Evolutionary conservation across 495 filamentous ascomycete species (phyloP).

Genomic region (Bryoglossum gracile): DNA sequence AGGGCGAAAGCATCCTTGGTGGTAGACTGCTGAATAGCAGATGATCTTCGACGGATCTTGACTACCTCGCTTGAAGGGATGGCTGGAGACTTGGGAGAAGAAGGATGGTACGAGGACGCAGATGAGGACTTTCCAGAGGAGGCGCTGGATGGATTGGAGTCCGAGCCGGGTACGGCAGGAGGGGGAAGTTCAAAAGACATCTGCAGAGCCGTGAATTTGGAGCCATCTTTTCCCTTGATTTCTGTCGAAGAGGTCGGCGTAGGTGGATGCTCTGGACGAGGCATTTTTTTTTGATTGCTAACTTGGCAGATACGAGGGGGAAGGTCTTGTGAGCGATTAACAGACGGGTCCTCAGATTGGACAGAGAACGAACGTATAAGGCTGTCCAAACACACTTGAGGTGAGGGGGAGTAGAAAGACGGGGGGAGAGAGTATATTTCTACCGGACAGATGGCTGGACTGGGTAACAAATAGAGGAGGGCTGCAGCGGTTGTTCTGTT

Average conservation of each 20-base stretch:
- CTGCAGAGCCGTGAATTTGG: conserved; percentile 44
- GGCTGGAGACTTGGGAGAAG: conserved; percentile 51
- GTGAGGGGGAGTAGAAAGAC: neutral
- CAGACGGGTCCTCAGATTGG: neutral
- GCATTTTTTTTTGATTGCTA: conserved; percentile 48
- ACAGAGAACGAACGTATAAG: neutral
- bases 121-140: conserved; percentile 27
- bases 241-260: conserved; percentile 83
- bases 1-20: conserved; percentile 63
- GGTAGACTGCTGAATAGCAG: conserved; percentile 41
- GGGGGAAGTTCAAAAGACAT: conserved; percentile 73
- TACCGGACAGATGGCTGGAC: neutral
- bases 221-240: conserved; percentile 67
- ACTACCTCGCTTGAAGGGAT: conserved; percentile 46
- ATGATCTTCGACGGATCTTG: conserved; percentile 51
- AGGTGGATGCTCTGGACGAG: conserved; percentile 62
- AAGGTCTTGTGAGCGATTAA: conserved; percentile 13
- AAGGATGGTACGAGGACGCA: conserved; percentile 42
- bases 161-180: conserved; percentile 55
- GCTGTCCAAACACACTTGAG: neutral
- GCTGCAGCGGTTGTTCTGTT: too few species aligned
- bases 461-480: neutral
- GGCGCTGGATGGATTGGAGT: conserved; percentile 33
- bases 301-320: neutral
- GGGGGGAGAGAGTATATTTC: neutral